Percentiles rank a stretch among this genome's conserved stretches.
Evolutionary conservation across 192 early-diverging fungal species (phyloP).

Genomic region (Spizellomyces punctatus): DNA sequence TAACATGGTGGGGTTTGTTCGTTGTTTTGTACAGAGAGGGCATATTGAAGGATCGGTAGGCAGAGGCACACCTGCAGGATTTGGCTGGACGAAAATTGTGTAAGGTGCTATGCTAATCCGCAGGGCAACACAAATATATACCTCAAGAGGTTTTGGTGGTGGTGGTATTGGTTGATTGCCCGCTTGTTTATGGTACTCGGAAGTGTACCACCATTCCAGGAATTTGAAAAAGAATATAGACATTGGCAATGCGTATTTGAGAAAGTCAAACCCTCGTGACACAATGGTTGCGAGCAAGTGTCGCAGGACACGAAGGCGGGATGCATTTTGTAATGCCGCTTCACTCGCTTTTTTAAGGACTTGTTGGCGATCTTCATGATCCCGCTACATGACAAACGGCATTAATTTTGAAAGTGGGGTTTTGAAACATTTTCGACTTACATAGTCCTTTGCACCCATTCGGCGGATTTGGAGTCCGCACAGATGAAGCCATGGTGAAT

Average conservation of each 20-base stretch:
- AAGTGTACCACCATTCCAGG: constrained; percentile 95
- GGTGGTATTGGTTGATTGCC: constrained; percentile 60
- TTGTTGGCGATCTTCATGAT: constrained; percentile 20
- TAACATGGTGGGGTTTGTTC: constrained; percentile 86
- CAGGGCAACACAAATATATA: constrained; percentile 28
- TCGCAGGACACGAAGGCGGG: constrained; percentile 1
- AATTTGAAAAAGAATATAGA: constrained; percentile 94
- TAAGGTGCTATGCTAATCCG: too few species aligned
- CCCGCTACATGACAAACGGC: constrained; percentile 7
- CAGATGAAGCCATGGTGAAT: constrained; percentile 80
- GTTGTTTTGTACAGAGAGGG: constrained; percentile 70
- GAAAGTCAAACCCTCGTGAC: constrained; percentile 59
- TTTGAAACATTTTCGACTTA: constrained; percentile 34
- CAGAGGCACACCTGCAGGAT: constrained; percentile 71
- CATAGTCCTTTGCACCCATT: constrained; percentile 81
- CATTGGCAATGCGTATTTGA: constrained; percentile 80
- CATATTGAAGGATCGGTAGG: constrained; percentile 76
- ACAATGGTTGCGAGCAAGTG: constrained; percentile 5
- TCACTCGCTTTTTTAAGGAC: neutral
- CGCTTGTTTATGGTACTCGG: constrained; percentile 71
- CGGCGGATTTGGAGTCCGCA: constrained; percentile 79
- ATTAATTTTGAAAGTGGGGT: neutral
- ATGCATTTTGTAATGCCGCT: constrained; percentile 7
- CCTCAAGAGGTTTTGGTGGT: constrained; percentile 73
- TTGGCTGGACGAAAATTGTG: constrained; percentile 52